Evolutionary conservation across 2,329 filamentous ascomycete species (phyloP).

Genomic region (Alternaria consortialis): DNA sequence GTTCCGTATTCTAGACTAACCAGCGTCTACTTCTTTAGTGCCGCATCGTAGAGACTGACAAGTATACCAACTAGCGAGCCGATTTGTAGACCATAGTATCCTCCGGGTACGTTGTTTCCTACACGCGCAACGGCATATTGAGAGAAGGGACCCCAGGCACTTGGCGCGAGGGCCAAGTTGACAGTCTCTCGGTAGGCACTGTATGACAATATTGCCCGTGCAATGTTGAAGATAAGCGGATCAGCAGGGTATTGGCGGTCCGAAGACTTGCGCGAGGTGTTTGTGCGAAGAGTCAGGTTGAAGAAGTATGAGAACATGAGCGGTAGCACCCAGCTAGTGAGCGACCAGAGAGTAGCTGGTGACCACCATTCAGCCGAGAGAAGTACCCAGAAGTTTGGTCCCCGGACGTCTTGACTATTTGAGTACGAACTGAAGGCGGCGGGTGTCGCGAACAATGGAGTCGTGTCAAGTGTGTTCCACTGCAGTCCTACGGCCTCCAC

Average conservation of each 20-base stretch:
- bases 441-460: conserved; percentile 77
- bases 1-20: background rate
- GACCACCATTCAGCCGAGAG: conserved; percentile 84
- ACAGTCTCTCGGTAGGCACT: conserved; percentile 71
- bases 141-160: conserved; percentile 64
- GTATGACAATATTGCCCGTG: conserved; percentile 83
- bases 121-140: conserved; percentile 69
- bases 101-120: conserved; percentile 73
- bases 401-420: conserved; percentile 67
- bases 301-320: conserved; percentile 83
- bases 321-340: conserved; percentile 76
- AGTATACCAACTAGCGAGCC: conserved; percentile 74
- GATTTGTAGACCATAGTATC: conserved; percentile 74
- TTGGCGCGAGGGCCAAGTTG: conserved; percentile 59
- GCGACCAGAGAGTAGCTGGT: conserved; percentile 77
- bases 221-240: conserved; percentile 88
- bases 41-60: conserved; percentile 79
- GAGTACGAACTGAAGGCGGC: conserved; percentile 65
- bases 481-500: conserved; percentile 76
- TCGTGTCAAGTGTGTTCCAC: conserved; percentile 73
- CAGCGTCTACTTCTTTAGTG: conserved; percentile 65
- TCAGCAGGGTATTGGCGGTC: conserved; percentile 72
- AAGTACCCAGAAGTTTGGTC: conserved; percentile 84
- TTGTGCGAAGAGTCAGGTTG: conserved; percentile 75
- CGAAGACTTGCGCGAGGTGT: conserved; percentile 55